Conservation (phyloP, 495 filamentous ascomycete species). For the Aspergillus egyptiacus region DNA sequence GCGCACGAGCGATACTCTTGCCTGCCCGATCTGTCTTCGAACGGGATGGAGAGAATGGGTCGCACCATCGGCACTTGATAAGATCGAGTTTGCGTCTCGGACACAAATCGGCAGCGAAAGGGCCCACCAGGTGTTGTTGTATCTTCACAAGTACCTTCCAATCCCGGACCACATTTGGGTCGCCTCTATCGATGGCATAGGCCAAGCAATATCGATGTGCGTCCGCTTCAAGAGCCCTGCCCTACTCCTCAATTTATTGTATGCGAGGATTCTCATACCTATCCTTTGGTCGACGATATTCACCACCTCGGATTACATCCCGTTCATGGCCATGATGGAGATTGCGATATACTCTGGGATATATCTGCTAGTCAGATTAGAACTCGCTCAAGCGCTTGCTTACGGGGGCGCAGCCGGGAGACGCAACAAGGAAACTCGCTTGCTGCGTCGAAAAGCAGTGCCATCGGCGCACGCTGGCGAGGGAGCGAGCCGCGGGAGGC, state of each 20-base stretch:
- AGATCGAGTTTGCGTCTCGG: conserved; percentile 11
- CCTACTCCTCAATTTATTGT: conserved; percentile 7
- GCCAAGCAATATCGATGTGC: neutral
- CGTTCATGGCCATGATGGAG: conserved; percentile 6
- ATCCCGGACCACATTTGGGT: conserved; percentile 3
- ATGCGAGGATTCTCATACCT: conserved; percentile 6
- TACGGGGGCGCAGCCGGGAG: neutral
- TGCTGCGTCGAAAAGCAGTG: neutral
- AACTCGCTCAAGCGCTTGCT: neutral
- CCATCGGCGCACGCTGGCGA: neutral
- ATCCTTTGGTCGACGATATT: conserved; percentile 11
- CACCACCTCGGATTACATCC: conserved; percentile 3
- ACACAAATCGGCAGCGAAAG: conserved; percentile 6
- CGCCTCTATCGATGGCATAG: neutral
- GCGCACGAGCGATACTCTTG: neutral
- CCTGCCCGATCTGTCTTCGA: conserved; percentile 8
- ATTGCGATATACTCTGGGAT: conserved; percentile 6
- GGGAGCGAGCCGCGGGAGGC: neutral
- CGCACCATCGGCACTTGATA: conserved; percentile 1
- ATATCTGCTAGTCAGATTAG: conserved; percentile 7
- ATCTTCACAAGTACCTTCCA: conserved; percentile 6
- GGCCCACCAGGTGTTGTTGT: conserved; percentile 5
- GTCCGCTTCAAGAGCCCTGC: conserved; percentile 6
- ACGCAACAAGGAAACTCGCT: neutral
- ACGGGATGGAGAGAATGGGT: conserved; percentile 11